phyloP scores from a whole-genome alignment of 2,329 filamentous ascomycete genomes.

The Pseudocercospora cruenta region DNA sequence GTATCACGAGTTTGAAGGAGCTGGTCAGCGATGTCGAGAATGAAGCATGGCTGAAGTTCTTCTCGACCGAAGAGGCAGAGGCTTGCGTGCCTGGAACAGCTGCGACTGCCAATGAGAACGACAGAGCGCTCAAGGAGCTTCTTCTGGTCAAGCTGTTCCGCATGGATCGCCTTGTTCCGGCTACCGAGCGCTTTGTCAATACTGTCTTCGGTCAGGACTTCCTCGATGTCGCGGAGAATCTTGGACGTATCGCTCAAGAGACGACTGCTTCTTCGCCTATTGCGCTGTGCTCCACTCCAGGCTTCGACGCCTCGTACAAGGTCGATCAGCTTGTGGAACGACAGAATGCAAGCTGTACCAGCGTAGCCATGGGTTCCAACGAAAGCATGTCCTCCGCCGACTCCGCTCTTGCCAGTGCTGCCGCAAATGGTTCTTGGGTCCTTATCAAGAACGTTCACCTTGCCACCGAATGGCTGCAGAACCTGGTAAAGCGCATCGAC shows the following conservation, averaged over 20 bases:
- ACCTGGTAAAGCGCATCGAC: constrained; percentile 94
- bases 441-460: constrained; percentile 99
- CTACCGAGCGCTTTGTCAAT: constrained; percentile 86
- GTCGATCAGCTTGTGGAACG: constrained; percentile 92
- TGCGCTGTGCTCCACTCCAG: constrained; percentile 88
- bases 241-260: constrained; percentile 81
- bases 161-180: constrained; percentile 90
- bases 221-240: constrained; percentile 81
- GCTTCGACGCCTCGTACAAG: constrained; percentile 99
- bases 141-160: constrained; percentile 93
- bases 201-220: constrained; percentile 82
- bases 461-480: constrained; percentile 93
- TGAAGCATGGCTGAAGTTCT: constrained; percentile 78
- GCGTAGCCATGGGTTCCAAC: constrained; percentile 98
- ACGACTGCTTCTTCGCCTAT: constrained; percentile 84
- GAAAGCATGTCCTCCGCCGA: constrained; percentile 91
- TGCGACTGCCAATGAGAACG: constrained; percentile 57
- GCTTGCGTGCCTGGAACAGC: constrained; percentile 77
- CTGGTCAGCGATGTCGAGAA: constrained; percentile 65
- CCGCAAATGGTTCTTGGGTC: constrained; percentile 91
- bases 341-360: constrained; percentile 80
- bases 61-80: constrained; percentile 84
- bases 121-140: constrained; percentile 80
- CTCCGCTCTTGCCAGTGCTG: constrained; percentile 91
- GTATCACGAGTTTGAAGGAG: constrained; percentile 73